Conservation (phyloP, 2,329 filamentous ascomycete species). For the Aaosphaeria arxii region DNA sequence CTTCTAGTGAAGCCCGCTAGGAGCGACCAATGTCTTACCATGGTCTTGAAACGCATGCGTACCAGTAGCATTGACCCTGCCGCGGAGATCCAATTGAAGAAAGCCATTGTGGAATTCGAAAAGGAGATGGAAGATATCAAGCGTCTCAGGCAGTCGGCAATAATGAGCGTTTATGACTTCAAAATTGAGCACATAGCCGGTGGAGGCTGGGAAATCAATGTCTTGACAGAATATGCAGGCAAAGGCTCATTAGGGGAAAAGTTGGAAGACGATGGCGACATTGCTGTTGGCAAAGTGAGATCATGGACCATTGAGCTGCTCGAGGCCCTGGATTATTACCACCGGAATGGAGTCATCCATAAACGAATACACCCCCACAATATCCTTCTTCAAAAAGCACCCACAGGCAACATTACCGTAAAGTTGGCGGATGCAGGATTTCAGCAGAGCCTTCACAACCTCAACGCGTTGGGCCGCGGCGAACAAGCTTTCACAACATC, state of each 20-base stretch:
- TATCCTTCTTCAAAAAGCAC: constrained; percentile 70
- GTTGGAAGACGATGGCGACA: constrained; percentile 71
- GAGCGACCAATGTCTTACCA: constrained; percentile 46
- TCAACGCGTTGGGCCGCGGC: constrained; percentile 54
- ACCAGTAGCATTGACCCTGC: constrained; percentile 52
- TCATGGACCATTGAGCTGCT: constrained; percentile 91
- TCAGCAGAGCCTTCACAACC: constrained; percentile 63
- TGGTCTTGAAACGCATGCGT: constrained; percentile 59
- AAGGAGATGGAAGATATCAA: constrained; percentile 73
- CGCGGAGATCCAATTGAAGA: constrained; percentile 67
- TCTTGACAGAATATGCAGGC: constrained; percentile 74
- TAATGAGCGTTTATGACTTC: constrained; percentile 79
- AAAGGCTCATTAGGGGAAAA: constrained; percentile 81
- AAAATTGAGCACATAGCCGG: constrained; percentile 60
- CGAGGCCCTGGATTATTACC: constrained; percentile 82
- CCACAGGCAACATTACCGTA: constrained; percentile 63
- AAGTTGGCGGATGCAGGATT: constrained; percentile 75
- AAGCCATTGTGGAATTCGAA: constrained; percentile 74
- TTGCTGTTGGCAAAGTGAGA: constrained; percentile 73
- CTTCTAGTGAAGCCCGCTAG: constrained; percentile 69
- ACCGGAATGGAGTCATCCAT: constrained; percentile 80
- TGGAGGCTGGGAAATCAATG: constrained; percentile 66
- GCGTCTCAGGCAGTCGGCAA: constrained; percentile 69
- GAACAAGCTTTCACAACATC: constrained; percentile 56
- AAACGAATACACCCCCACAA: constrained; percentile 79